Evolutionary conservation across 257 asterid genomes (phyloP).

Genomic region (Salvia splendens): DNA sequence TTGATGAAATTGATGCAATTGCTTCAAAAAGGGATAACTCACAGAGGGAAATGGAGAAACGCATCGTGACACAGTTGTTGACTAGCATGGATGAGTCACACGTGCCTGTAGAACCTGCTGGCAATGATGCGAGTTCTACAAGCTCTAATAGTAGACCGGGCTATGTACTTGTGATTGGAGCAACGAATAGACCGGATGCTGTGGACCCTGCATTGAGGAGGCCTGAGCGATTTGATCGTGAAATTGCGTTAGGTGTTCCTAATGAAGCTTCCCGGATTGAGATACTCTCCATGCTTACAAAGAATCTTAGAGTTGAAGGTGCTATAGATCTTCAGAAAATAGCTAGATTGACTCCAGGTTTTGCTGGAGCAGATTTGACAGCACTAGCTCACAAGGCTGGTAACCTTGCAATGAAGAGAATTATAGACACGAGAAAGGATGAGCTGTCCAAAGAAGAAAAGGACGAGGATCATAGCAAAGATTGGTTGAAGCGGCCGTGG

Average conservation of each 20-base stretch:
- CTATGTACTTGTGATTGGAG: constrained; percentile 84
- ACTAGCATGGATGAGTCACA: constrained; percentile 85
- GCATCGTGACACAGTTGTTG: constrained; percentile 85
- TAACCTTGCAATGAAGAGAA: constrained; percentile 82
- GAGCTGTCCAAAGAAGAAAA: constrained; percentile 36
- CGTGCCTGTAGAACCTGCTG: constrained; percentile 21
- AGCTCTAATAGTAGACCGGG: constrained; percentile 46
- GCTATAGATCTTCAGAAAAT: constrained; percentile 69
- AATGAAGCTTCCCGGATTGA: constrained; percentile 75
- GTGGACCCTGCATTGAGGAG: constrained; percentile 90
- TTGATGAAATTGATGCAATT: constrained; percentile 92
- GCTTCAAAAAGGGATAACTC: constrained; percentile 84
- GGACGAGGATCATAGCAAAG: constrained; percentile 44
- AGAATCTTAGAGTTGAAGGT: constrained; percentile 76
- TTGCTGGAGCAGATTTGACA: constrained; percentile 90
- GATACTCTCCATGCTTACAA: constrained; percentile 62
- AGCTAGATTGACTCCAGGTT: constrained; percentile 85
- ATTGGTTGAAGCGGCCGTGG: constrained; percentile 74
- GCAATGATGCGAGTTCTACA: constrained; percentile 22
- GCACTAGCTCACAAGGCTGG: constrained; percentile 79
- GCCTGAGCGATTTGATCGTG: constrained; percentile 93
- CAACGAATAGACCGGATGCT: constrained; percentile 88
- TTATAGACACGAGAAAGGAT: constrained; percentile 50
- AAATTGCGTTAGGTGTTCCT: constrained; percentile 72
- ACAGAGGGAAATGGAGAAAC: constrained; percentile 83